Conservation (phyloP, 495 filamentous ascomycete genomes). For the Xylaria venustula region DNA sequence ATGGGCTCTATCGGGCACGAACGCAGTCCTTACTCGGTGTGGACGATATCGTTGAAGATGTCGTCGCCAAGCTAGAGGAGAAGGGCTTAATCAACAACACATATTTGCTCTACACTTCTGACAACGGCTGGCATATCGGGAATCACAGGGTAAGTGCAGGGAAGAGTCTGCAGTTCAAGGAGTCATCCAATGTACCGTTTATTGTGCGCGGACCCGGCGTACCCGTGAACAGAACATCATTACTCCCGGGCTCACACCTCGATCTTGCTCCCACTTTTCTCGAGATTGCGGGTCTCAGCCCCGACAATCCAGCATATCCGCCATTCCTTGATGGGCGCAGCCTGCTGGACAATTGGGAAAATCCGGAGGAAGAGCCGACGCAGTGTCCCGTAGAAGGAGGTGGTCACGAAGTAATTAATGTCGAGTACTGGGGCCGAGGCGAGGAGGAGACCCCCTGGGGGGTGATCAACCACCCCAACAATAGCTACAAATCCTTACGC, state of each 20-base stretch:
- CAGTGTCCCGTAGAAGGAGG: conserved; percentile 23
- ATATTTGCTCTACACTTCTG: conserved; percentile 55
- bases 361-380: neutral
- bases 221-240: conserved; percentile 17
- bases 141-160: conserved; percentile 59
- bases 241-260: conserved; percentile 14
- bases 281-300: conserved; percentile 7
- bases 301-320: neutral
- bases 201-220: conserved; percentile 51
- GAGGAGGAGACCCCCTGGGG: conserved; percentile 35
- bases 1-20: conserved; percentile 49
- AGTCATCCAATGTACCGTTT: conserved; percentile 60
- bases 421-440: conserved; percentile 16
- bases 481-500: conserved; percentile 53
- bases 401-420: conserved; percentile 14
- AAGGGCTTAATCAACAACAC: conserved; percentile 54
- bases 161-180: conserved; percentile 55
- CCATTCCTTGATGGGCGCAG: conserved; percentile 22
- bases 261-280: conserved; percentile 19
- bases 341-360: conserved; percentile 16
- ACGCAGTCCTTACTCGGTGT: conserved; percentile 55
- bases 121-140: conserved; percentile 64
- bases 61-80: conserved; percentile 46
- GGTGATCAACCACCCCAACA: conserved; percentile 26
- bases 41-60: conserved; percentile 56